Evolutionary conservation across 345 rosid species (phyloP).

Genomic region (Linum usitatissimum): DNA sequence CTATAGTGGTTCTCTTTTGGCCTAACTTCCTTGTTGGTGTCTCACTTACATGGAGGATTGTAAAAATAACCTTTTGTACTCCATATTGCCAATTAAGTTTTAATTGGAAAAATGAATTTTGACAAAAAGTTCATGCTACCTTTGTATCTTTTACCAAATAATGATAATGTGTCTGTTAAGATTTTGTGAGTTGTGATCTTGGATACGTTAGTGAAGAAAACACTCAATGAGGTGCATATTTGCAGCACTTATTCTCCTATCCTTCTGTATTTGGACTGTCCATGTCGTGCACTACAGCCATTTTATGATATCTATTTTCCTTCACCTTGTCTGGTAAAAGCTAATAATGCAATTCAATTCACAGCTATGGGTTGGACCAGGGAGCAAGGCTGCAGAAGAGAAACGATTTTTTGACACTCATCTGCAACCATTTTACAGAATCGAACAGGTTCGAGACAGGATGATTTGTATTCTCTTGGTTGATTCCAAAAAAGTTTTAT

Average conservation of each 20-base stretch:
- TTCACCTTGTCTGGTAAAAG: conserved; percentile 9
- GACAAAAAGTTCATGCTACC: neutral
- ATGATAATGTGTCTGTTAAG: neutral
- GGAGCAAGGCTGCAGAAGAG: conserved; percentile 91
- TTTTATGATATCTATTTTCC: neutral
- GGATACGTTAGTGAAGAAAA: too few relatives aligned
- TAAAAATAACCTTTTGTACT: neutral
- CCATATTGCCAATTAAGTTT: too few relatives aligned
- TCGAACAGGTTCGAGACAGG: conserved; percentile 59
- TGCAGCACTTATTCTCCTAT: too few relatives aligned
- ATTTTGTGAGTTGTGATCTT: neutral
- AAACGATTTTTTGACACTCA: conserved; percentile 80
- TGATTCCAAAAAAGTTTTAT: neutral
- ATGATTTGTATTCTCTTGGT: neutral
- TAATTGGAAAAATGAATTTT: neutral
- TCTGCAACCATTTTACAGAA: conserved; percentile 92
- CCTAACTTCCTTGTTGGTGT: neutral
- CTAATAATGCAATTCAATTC: conserved; percentile 16
- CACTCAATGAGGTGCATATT: too few relatives aligned
- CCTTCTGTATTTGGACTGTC: too few relatives aligned
- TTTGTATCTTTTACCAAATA: neutral
- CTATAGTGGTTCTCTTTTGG: neutral
- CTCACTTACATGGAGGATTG: neutral
- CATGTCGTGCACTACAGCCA: too few relatives aligned
- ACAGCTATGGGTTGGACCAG: conserved; percentile 97